A percentile compares a stretch with the other conserved stretches of the same genome.
These are phyloP conservation scores for Phytophthora quininea DNA, from an alignment of 352 stramenopile species.

Conservation along the genomic window DNA sequence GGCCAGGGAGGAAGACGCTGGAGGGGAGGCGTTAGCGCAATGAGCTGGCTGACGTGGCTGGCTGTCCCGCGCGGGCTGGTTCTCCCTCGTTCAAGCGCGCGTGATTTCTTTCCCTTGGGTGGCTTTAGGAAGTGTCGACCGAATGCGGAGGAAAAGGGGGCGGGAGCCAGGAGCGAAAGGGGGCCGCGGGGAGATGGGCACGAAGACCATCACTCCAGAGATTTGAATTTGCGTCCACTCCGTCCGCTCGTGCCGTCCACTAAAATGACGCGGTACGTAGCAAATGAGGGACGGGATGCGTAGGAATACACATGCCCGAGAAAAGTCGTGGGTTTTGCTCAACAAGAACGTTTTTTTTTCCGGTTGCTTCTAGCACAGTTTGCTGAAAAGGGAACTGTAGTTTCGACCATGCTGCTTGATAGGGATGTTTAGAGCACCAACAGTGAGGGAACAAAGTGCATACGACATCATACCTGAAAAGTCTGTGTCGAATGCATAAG, in stretches of 20 bases:
- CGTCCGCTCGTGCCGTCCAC: background rate
- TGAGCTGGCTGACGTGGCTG: background rate
- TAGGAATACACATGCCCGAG: no score
- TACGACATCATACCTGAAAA: no score
- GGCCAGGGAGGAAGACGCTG: background rate
- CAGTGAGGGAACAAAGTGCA: no score
- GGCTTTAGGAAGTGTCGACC: slow-evolving; percentile 38
- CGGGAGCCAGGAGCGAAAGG: slow-evolving; percentile 35
- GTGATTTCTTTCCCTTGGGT: slow-evolving; percentile 26
- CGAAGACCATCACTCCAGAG: slow-evolving; percentile 2
- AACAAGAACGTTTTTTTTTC: no score
- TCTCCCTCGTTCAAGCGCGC: slow-evolving; percentile 2
- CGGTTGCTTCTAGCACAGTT: no score
- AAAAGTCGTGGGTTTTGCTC: no score
- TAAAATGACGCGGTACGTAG: no score
- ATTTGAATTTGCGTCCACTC: slow-evolving; percentile 10
- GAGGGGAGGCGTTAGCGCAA: background rate
- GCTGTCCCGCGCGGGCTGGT: slow-evolving; percentile 1
- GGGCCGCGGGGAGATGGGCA: slow-evolving; percentile 26
- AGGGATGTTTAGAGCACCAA: no score
- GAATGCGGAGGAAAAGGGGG: slow-evolving; percentile 37
- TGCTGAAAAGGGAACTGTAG: no score
- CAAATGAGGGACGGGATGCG: no score
- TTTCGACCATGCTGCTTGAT: no score
- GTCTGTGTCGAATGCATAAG: no score